Evolutionary conservation across 768 basidiomycete species (phyloP).

Genomic region (Boletus edulis): DNA sequence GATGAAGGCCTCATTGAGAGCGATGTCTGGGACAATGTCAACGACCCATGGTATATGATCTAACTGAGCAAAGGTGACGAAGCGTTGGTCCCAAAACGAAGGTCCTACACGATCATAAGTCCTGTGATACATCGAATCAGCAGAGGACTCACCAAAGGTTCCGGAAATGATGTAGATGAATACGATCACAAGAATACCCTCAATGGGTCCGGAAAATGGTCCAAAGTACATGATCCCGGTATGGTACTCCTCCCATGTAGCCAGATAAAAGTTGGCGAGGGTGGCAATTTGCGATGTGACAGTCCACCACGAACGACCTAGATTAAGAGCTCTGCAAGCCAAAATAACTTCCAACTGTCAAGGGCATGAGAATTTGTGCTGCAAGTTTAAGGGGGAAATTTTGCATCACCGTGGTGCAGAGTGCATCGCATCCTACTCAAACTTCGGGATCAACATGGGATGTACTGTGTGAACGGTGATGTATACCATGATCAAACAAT

Average conservation of each 20-base stretch:
- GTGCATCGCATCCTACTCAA: conserved; percentile 75
- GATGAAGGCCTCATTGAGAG: conserved; percentile 88
- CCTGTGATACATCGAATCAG: neutral
- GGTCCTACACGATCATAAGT: conserved; percentile 50
- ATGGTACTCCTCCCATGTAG: conserved; percentile 84
- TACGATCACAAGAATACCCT: conserved; percentile 89
- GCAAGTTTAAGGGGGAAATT: neutral
- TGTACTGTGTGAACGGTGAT: neutral
- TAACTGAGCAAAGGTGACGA: conserved; percentile 58
- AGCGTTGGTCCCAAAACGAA: conserved; percentile 72
- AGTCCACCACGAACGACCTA: conserved; percentile 97
- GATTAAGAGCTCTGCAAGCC: conserved; percentile 55
- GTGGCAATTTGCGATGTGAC: conserved; percentile 77
- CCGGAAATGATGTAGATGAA: conserved; percentile 77
- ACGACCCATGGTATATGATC: conserved; percentile 48
- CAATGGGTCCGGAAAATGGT: conserved; percentile 92
- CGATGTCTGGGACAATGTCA: conserved; percentile 57
- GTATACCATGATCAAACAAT: conserved; percentile 94
- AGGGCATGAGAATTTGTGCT: neutral
- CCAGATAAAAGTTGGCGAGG: conserved; percentile 68
- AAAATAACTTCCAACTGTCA: conserved; percentile 30
- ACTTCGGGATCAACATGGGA: neutral
- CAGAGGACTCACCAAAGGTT: conserved; percentile 51
- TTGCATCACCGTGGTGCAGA: conserved; percentile 84
- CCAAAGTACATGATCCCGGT: conserved; percentile 92